These are phyloP conservation scores for Solanum ossicruentum DNA, from an alignment of 257 asterid genomes.

Conservation along the genomic window DNA sequence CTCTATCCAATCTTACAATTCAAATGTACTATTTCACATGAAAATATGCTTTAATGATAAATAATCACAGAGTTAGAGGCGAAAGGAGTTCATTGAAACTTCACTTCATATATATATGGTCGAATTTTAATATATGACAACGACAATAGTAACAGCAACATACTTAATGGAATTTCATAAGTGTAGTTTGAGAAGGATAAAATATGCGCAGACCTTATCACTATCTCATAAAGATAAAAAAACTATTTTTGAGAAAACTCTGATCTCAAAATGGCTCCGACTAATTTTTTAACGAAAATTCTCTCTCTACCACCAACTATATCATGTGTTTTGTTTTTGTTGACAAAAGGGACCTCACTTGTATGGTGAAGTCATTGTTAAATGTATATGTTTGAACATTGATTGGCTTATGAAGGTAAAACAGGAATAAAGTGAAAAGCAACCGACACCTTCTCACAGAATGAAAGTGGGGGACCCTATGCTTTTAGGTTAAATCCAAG, in stretches of 20 bases:
- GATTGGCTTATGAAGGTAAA: constrained; percentile 24
- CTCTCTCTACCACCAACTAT: fast-evolving
- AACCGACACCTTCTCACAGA: constrained; percentile 55
- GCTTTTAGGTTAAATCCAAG: neutral
- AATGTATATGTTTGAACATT: neutral
- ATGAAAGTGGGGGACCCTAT: constrained; percentile 34
- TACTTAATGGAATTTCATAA: no score
- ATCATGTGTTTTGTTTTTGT: no score
- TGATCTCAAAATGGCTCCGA: no score
- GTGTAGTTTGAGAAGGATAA: no score
- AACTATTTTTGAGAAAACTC: no score
- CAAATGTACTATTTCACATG: neutral
- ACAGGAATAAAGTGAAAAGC: constrained; percentile 86
- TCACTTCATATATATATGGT: neutral
- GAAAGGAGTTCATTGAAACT: neutral
- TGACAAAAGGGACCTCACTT: neutral
- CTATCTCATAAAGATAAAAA: no score
- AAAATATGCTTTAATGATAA: neutral
- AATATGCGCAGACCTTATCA: no score
- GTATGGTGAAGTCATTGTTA: neutral
- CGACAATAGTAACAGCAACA: no score
- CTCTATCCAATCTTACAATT: neutral
- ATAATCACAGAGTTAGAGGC: neutral
- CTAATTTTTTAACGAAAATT: no score
- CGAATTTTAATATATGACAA: no score